Evolutionary conservation across 306 rosid genomes (phyloP).

Genomic region (Datisca glomerata): DNA sequence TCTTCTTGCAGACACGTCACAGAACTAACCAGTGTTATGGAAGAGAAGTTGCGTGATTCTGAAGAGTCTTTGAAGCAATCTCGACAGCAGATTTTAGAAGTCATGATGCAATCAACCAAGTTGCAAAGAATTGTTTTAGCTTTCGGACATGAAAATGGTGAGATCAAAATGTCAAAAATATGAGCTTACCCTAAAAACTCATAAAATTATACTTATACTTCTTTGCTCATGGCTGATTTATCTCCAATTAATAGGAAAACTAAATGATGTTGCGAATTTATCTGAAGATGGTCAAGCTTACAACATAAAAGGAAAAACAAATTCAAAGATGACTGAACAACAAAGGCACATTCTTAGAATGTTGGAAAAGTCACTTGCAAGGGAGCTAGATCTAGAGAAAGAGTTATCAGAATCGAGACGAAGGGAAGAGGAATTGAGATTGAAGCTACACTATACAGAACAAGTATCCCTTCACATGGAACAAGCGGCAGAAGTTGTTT

Average conservation of each 20-base stretch:
- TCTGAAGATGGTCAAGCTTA: conserved; percentile 29
- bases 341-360: conserved; percentile 65
- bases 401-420: conserved; percentile 59
- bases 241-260: conserved; percentile 53
- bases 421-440: conserved; percentile 50
- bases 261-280: conserved; percentile 24
- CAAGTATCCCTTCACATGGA: conserved; percentile 71
- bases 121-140: conserved; percentile 51
- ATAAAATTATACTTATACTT: no score
- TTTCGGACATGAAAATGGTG: conserved; percentile 39
- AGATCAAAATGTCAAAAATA: no score
- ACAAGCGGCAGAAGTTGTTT: conserved; percentile 79
- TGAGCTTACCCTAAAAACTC: no score
- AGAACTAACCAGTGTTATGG: conserved; percentile 36
- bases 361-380: conserved; percentile 76
- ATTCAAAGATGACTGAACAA: conserved; percentile 46
- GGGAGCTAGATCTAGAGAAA: conserved; percentile 89
- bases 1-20: conserved; percentile 65
- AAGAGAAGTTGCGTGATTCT: conserved; percentile 56
- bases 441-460: conserved; percentile 70
- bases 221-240: no score
- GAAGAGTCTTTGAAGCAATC: conserved; percentile 63
- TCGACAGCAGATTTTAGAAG: conserved; percentile 51
- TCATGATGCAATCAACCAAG: conserved; percentile 65
- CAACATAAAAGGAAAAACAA: conserved; percentile 33